A percentile compares a stretch with the other conserved stretches of the same genome.
These are phyloP conservation scores for Dichotomocladium elegans DNA, from an alignment of 371 early-diverging fungal species.

Conservation along the genomic window DNA sequence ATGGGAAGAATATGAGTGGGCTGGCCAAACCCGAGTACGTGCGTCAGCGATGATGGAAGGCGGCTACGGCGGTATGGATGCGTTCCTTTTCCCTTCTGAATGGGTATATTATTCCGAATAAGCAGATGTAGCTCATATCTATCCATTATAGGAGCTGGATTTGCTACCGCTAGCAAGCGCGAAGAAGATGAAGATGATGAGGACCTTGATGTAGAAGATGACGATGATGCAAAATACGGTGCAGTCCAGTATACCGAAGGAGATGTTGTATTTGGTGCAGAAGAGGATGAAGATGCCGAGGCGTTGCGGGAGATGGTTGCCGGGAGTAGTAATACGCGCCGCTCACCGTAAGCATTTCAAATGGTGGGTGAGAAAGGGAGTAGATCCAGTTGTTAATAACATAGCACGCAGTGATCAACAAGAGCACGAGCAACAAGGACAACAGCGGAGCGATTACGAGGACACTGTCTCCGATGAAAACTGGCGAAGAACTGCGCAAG, in stretches of 20 bases:
- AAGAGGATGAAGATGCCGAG: slow-evolving; percentile 50
- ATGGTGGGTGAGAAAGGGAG: too few species aligned
- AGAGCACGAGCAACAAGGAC: too few species aligned
- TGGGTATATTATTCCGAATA: too few species aligned
- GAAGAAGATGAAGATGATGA: slow-evolving; percentile 73
- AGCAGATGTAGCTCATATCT: too few species aligned
- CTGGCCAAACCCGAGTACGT: slow-evolving; percentile 78
- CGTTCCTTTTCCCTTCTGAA: neutral
- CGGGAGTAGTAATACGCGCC: slow-evolving; percentile 6
- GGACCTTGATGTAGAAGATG: slow-evolving; percentile 78
- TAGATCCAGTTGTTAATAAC: neutral
- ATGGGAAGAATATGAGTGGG: slow-evolving; percentile 84
- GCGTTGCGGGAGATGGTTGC: slow-evolving; percentile 44
- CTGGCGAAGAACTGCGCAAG: slow-evolving; percentile 19
- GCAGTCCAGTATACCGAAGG: slow-evolving; percentile 69
- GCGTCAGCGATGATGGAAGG: slow-evolving; percentile 83
- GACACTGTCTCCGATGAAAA: slow-evolving; percentile 32
- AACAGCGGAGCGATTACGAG: slow-evolving; percentile 30
- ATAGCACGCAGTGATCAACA: slow-evolving; percentile 5
- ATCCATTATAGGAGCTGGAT: slow-evolving; percentile 42
- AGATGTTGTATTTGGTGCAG: slow-evolving; percentile 47
- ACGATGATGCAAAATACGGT: slow-evolving; percentile 73
- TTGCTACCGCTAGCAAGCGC: slow-evolving; percentile 52
- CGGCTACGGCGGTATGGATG: slow-evolving; percentile 51
- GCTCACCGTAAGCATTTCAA: slow-evolving; percentile 1